These are phyloP conservation scores for Penicillium chermesinum DNA, from an alignment of 495 filamentous ascomycete species.

Conservation along the genomic window DNA sequence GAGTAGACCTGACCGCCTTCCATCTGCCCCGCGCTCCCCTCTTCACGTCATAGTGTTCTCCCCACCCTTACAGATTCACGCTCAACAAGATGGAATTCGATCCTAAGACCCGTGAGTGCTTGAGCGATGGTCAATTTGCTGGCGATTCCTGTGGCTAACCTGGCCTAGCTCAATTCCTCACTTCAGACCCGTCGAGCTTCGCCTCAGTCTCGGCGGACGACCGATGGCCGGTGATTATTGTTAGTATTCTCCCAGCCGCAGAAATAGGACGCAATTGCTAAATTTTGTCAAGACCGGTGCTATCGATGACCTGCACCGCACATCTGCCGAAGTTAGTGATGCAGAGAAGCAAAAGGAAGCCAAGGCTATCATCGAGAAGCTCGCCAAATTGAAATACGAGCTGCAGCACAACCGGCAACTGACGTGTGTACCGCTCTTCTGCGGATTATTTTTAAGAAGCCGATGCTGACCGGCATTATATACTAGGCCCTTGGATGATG, in stretches of 20 bases:
- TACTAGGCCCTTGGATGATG: slow-evolving; percentile 70
- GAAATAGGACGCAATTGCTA: slow-evolving; percentile 5
- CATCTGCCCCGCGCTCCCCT: slow-evolving; percentile 5
- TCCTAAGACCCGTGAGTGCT: slow-evolving; percentile 50
- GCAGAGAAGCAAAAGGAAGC: slow-evolving; percentile 68
- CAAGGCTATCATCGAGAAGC: slow-evolving; percentile 73
- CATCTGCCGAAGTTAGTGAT: slow-evolving; percentile 49
- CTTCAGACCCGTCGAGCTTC: slow-evolving; percentile 79
- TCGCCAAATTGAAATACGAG: slow-evolving; percentile 90
- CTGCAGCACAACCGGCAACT: slow-evolving; percentile 82
- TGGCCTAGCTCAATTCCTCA: slow-evolving; percentile 66
- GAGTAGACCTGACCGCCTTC: not conserved
- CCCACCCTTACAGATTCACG: slow-evolving; percentile 4
- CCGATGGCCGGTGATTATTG: slow-evolving; percentile 91
- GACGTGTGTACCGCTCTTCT: slow-evolving; percentile 50
- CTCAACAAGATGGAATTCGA: slow-evolving; percentile 44
- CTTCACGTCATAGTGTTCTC: not conserved
- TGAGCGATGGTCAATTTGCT: too few species aligned
- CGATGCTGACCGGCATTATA: not conserved
- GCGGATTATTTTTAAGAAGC: not conserved
- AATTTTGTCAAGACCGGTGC: slow-evolving; percentile 69
- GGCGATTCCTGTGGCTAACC: slow-evolving; percentile 11
- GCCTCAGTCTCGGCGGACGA: slow-evolving; percentile 75
- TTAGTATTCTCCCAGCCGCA: slow-evolving; percentile 30
- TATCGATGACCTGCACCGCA: slow-evolving; percentile 87